A percentile compares a stretch with the other conserved stretches of the same genome.
phyloP scores from a whole-genome alignment of 1,284 basidiomycete genomes.

The Ceraceosorus bombacis region DNA sequence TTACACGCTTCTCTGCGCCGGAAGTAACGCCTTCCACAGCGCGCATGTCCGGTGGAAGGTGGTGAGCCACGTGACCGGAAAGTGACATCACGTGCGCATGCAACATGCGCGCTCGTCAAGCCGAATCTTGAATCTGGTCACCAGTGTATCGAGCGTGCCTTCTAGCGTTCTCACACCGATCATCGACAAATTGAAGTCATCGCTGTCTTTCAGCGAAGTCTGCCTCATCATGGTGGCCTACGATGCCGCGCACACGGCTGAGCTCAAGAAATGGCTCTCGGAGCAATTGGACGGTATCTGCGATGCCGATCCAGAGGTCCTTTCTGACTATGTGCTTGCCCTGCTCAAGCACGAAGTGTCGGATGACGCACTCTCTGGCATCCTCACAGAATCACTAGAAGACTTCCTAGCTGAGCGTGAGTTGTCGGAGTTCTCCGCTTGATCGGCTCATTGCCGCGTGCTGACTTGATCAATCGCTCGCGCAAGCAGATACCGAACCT shows the following conservation, averaged over 20 bases:
- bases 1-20: too few species aligned
- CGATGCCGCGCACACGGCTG: slow-evolving; percentile 28
- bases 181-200: too few species aligned
- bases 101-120: too few species aligned
- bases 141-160: too few species aligned
- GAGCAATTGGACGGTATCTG: slow-evolving; percentile 54
- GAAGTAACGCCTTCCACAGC: too few species aligned
- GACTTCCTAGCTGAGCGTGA: slow-evolving; percentile 85
- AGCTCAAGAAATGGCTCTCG: slow-evolving; percentile 40
- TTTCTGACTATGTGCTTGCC: slow-evolving; percentile 91
- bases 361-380: slow-evolving; percentile 71
- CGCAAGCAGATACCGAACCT: slow-evolving; percentile 59
- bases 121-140: too few species aligned
- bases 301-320: slow-evolving; percentile 86
- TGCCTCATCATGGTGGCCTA: slow-evolving; percentile 7
- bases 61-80: too few species aligned
- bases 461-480: slow-evolving; percentile 2
- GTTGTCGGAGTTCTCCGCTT: slow-evolving; percentile 17
- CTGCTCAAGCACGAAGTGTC: slow-evolving; percentile 79
- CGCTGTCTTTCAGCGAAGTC: too few species aligned
- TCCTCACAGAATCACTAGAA: slow-evolving; percentile 68
- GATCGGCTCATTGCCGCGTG: background rate
- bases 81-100: too few species aligned
- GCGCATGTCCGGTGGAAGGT: too few species aligned
- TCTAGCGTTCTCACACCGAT: too few species aligned